Evolutionary conservation across 78 protist species (phyloP).

Genomic region (Monosiga brevicollis): DNA sequence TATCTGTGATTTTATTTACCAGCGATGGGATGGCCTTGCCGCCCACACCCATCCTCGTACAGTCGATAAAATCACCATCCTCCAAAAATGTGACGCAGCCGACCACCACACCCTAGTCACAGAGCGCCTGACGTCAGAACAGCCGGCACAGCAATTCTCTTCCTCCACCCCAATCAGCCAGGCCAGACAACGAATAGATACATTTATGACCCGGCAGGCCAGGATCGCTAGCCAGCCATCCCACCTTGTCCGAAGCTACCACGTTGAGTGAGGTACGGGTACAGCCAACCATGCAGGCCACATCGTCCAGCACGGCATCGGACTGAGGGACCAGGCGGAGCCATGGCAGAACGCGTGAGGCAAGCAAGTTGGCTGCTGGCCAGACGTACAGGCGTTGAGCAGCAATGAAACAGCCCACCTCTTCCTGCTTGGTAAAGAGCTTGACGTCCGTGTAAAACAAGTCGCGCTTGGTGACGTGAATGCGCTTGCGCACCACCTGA

Average conservation of each 20-base stretch:
- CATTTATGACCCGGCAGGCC: too few relatives aligned
- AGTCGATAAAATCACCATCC: slow-evolving; percentile 54
- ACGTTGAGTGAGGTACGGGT: slow-evolving; percentile 48
- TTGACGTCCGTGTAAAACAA: slow-evolving; percentile 67
- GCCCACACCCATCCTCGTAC: slow-evolving; percentile 58
- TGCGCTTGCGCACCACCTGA: slow-evolving; percentile 32
- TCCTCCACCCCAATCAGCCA: too few relatives aligned
- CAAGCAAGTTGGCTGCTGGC: too few relatives aligned
- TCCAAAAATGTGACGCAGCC: slow-evolving; percentile 31
- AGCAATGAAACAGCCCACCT: too few relatives aligned
- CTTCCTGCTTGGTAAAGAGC: slow-evolving; percentile 44
- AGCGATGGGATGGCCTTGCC: slow-evolving; percentile 57
- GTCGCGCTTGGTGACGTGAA: slow-evolving; percentile 66
- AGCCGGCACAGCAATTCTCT: too few relatives aligned
- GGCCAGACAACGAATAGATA: too few relatives aligned
- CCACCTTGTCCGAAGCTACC: too few relatives aligned
- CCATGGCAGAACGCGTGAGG: too few relatives aligned
- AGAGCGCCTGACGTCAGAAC: too few relatives aligned
- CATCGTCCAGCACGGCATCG: slow-evolving; percentile 53
- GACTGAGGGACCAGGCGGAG: too few relatives aligned
- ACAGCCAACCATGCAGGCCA: slow-evolving; percentile 59
- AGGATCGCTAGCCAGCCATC: too few relatives aligned
- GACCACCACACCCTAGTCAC: slow-evolving; percentile 58
- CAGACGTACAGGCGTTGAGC: too few relatives aligned
- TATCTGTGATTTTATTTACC: slow-evolving; percentile 36